A percentile compares a stretch with the other conserved stretches of the same genome.
Evolutionary conservation across 2,329 filamentous ascomycete genomes (phyloP).

Genomic region (Aspergillus fischeri): DNA sequence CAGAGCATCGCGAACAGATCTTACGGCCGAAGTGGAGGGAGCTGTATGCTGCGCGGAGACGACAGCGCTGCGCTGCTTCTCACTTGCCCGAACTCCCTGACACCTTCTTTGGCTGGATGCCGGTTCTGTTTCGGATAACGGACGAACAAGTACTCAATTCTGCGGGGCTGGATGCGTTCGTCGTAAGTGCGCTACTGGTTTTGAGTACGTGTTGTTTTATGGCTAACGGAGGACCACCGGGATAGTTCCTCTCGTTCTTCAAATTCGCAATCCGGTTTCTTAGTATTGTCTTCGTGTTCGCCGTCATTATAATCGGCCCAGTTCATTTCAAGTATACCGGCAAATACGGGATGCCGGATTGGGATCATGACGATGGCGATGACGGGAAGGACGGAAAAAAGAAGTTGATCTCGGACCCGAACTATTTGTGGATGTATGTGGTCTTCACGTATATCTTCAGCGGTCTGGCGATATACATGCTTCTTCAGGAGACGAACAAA

Average conservation of each 20-base stretch:
- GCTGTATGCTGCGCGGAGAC: slow-evolving; percentile 84
- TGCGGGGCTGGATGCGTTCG: slow-evolving; percentile 90
- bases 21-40: slow-evolving; percentile 87
- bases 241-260: slow-evolving; percentile 83
- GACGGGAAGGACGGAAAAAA: slow-evolving; percentile 31
- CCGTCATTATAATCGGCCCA: slow-evolving; percentile 74
- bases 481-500: slow-evolving; percentile 76
- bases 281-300: slow-evolving; percentile 73
- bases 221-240: neutral
- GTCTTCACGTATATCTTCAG: slow-evolving; percentile 95
- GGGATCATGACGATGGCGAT: slow-evolving; percentile 32
- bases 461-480: slow-evolving; percentile 72
- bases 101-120: slow-evolving; percentile 89
- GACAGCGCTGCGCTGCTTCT: slow-evolving; percentile 62
- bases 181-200: slow-evolving; percentile 52
- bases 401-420: slow-evolving; percentile 31
- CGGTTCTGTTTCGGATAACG: slow-evolving; percentile 74
- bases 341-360: slow-evolving; percentile 37
- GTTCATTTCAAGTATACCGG: slow-evolving; percentile 68
- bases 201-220: neutral
- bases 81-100: slow-evolving; percentile 74
- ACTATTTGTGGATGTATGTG: slow-evolving; percentile 87
- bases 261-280: slow-evolving; percentile 90
- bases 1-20: slow-evolving; percentile 48
- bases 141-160: slow-evolving; percentile 87